phyloP scores from a whole-genome alignment of 2,329 filamentous ascomycete species.

The Rugonectria rugulosa region DNA sequence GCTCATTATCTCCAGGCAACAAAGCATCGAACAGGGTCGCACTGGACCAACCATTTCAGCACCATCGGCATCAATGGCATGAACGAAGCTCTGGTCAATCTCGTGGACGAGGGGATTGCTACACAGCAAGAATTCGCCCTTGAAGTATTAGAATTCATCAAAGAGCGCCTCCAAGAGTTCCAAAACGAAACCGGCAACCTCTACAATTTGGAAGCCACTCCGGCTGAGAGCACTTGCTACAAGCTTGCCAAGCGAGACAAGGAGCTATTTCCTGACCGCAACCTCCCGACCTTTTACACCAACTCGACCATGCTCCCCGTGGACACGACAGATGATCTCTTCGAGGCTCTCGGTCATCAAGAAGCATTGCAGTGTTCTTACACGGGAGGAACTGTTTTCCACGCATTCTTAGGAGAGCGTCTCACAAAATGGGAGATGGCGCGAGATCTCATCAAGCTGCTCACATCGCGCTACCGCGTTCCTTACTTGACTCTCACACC shows the following conservation, averaged over 20 bases:
- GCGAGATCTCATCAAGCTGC: slow-evolving; percentile 27
- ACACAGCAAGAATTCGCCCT: slow-evolving; percentile 23
- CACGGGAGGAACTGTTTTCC: slow-evolving; percentile 35
- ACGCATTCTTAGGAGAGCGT: slow-evolving; percentile 33
- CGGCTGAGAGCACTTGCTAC: slow-evolving; percentile 36
- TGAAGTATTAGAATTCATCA: slow-evolving; percentile 28
- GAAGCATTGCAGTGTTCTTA: slow-evolving; percentile 34
- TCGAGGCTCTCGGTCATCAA: slow-evolving; percentile 31
- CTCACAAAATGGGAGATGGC: slow-evolving; percentile 31
- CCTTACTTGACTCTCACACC: slow-evolving; percentile 35
- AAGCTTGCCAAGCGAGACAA: slow-evolving; percentile 32
- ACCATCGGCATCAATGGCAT: slow-evolving; percentile 34
- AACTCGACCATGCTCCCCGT: slow-evolving; percentile 37
- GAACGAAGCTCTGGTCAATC: slow-evolving; percentile 26
- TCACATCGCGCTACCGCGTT: slow-evolving; percentile 30
- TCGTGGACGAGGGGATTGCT: slow-evolving; percentile 17
- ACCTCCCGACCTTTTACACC: slow-evolving; percentile 31
- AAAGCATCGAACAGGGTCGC: slow-evolving; percentile 33
- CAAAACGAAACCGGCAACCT: slow-evolving; percentile 31
- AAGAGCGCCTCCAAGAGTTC: slow-evolving; percentile 28
- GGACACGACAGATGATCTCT: slow-evolving; percentile 32
- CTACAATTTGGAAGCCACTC: slow-evolving; percentile 33
- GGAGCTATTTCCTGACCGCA: slow-evolving; percentile 16
- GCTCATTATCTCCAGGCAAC: slow-evolving; percentile 29
- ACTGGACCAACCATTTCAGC: slow-evolving; percentile 38